Evolutionary conservation across 495 filamentous ascomycete species (phyloP), one percentile per base, ranked within the genome.

Genomic region (Neurospora terricola): DNA sequence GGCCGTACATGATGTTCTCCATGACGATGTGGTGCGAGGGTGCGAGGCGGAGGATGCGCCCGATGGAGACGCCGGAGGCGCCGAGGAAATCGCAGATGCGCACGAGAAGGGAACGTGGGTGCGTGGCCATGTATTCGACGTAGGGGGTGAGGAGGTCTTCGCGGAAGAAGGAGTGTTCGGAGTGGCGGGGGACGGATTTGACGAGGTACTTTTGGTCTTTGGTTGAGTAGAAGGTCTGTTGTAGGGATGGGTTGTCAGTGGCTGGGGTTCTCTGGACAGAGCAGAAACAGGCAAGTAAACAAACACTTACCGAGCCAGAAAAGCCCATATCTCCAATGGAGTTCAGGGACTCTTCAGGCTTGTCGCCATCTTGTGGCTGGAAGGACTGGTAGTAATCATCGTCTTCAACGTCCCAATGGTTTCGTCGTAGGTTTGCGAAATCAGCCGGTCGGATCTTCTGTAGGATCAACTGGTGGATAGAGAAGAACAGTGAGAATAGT

Each of bases 11-110:
- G 70, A 90, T 83, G 78, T 92, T 92, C 68, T 92, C 90, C 90
- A 92, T 93, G 75, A 92, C 83, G 74, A 93, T 88, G 77, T 92
- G 90, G 75, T 91, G 89, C 0, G 87, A 86, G 0, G 91, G 90
- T 0, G 88, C 85, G 5, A 84, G 80, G 2, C 87, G 82, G 6
- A 91, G 73, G 0, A 88, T 59, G 16, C 83, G 83, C 0, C 90
- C 90, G 5, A 93, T 71, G 1, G 88, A 87, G 10, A 75, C 36
- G 14, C 85, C 84, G 0, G 87, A 84, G 0, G 85, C 83, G 36
- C 87, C 83, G 9, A 92, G 82, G 48, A 91, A 87, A 76, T 92
- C 88, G 69, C 88, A 91, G 73, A 92, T 92, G 74, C 88, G 89
- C 8, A 92, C 89, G 7, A 92, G 83, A 0, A 92, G 79, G 21